phyloP scores from a whole-genome alignment of 163 green algal species.

The Scenedesmus sp. region DNA sequence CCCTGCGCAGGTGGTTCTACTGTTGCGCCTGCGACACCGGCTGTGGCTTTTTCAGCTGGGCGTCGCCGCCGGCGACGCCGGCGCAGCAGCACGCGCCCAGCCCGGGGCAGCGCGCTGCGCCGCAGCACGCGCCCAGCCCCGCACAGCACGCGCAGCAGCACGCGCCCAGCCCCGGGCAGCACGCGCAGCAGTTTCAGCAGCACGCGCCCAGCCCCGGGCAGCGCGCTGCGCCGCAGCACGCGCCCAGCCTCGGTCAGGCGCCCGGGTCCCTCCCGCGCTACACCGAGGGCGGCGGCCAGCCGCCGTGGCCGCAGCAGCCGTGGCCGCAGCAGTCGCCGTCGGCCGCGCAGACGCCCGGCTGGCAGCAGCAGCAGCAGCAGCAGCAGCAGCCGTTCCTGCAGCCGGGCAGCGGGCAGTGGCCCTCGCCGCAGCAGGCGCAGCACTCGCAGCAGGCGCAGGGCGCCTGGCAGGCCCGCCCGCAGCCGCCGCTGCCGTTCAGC shows the following conservation, averaged over 20 bases:
- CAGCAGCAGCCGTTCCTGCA: not conserved
- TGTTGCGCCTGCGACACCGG: too few species aligned
- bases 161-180: not conserved
- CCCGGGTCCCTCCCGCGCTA: too few species aligned
- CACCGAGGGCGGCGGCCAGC: too few species aligned
- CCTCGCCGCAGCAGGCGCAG: not conserved
- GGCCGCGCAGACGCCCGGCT: not conserved
- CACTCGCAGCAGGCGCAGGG: not conserved
- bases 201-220: not conserved
- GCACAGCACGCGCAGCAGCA: not conserved
- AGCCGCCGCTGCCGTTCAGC: constrained; percentile 1
- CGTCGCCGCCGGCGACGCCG: too few species aligned
- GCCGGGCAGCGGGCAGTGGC: not conserved
- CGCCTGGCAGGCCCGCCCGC: not conserved
- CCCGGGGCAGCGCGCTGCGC: constrained; percentile 3
- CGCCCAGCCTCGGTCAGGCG: not conserved
- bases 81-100: not conserved
- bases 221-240: constrained; percentile 11
- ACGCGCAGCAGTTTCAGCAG: constrained; percentile 5
- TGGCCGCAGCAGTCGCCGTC: not conserved
- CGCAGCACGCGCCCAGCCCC: not conserved
- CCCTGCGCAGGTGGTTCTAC: too few species aligned
- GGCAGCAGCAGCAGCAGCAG: constrained; percentile 20
- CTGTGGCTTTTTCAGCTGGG: too few species aligned
- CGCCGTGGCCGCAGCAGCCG: constrained; percentile 8